Percentiles rank a stretch among this genome's conserved stretches.
These are phyloP conservation scores for Biscutella laevigata DNA, from an alignment of 441 rosid species.

Conservation along the genomic window DNA sequence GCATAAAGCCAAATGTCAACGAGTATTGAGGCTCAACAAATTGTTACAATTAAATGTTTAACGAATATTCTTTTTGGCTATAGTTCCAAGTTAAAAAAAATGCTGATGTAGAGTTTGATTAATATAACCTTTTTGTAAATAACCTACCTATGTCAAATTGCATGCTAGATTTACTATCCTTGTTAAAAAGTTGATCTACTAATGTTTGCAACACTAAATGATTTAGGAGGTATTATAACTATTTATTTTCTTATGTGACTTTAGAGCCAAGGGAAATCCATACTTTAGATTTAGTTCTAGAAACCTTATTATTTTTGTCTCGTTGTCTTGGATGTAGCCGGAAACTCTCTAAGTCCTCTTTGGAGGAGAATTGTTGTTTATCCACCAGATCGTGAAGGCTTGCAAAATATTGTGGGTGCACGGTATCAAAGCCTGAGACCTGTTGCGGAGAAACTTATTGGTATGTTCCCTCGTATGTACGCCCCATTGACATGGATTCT, in stretches of 20 bases:
- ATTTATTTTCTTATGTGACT: not conserved
- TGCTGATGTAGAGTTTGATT: not conserved
- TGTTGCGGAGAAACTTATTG: constrained; percentile 60
- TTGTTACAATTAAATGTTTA: not conserved
- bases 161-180: not conserved
- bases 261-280: not conserved
- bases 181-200: not conserved
- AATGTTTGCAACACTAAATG: not conserved
- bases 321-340: constrained; percentile 40
- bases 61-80: constrained; percentile 9
- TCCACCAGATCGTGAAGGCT: constrained; percentile 57
- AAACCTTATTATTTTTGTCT: not conserved
- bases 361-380: constrained; percentile 91
- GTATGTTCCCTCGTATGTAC: constrained; percentile 34
- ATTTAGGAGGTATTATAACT: not conserved
- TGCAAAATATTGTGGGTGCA: constrained; percentile 49
- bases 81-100: not conserved
- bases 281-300: not conserved
- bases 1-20: constrained; percentile 2
- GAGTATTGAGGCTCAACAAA: not conserved
- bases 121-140: not conserved
- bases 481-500: constrained; percentile 8
- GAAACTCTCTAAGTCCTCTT: constrained; percentile 51
- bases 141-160: constrained; percentile 2
- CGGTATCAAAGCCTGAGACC: constrained; percentile 69